Percentiles rank a stretch among this genome's conserved stretches.
These are phyloP conservation scores for Fusarium scirpi DNA, from an alignment of 2,329 filamentous ascomycete species.

Conservation along the genomic window DNA sequence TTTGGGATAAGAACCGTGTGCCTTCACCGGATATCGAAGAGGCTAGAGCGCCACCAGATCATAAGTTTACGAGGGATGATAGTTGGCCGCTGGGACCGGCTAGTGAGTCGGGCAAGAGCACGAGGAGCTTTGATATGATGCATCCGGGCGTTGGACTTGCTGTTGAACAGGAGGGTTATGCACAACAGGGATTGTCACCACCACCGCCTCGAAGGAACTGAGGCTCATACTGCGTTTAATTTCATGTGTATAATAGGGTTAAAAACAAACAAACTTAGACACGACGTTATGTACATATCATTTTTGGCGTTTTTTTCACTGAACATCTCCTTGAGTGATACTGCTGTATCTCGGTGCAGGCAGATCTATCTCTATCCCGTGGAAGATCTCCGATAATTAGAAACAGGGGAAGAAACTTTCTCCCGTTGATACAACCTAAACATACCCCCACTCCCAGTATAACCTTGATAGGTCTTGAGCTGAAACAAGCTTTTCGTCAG, in stretches of 20 bases:
- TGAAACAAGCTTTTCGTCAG: not conserved
- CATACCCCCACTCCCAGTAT: not conserved
- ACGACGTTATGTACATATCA: slow-evolving; percentile 30
- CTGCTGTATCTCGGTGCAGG: too few relatives aligned
- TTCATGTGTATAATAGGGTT: slow-evolving; percentile 25
- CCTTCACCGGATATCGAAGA: slow-evolving; percentile 17
- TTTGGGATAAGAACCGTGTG: slow-evolving; percentile 24
- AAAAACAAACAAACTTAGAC: slow-evolving; percentile 17
- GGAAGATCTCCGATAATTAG: not conserved
- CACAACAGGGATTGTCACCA: slow-evolving; percentile 40
- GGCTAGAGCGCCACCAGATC: not conserved
- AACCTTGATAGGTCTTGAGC: not conserved
- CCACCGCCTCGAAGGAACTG: slow-evolving; percentile 39
- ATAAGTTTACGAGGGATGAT: slow-evolving; percentile 24
- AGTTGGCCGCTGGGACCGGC: slow-evolving; percentile 33
- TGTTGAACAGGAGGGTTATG: slow-evolving; percentile 34
- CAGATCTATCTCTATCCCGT: not conserved
- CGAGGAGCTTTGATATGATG: slow-evolving; percentile 35
- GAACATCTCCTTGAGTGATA: too few relatives aligned
- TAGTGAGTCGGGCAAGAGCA: slow-evolving; percentile 29
- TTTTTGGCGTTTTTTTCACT: not conserved
- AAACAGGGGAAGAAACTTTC: not conserved
- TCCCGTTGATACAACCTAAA: not conserved
- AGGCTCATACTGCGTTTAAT: slow-evolving; percentile 1
- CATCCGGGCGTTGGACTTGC: slow-evolving; percentile 41